Base-by-base conservation (phyloP, 768 basidiomycete species). In the Suillus ampliporus region DNA sequence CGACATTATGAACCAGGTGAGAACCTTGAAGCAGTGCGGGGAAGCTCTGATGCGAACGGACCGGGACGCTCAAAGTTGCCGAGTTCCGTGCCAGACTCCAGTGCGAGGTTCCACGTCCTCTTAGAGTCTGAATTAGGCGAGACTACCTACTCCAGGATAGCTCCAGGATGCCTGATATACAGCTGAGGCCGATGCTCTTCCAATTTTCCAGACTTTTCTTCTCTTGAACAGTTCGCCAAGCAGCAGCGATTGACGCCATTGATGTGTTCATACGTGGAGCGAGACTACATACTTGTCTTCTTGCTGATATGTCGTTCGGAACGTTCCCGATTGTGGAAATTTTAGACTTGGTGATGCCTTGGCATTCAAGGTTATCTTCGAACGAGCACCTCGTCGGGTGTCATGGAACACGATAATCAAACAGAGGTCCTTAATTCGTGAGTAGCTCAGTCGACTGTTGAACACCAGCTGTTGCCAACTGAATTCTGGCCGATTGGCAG, bases 1-100 rank as follows among this genome's bases (percentile, higher is more conserved):
- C 21, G 64, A 66, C 73, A 74, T 74, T 64, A 17, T 56, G 26
- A 9, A 56, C 11, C 19, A 10, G 53, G 38, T 26, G 23, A 56
- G 17, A 56, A n/a, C 43, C 19, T 44, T n/a, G 17, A 19, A 9
- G n/a, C n/a, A n/a, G 23, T 56, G 37, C 23, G 53, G 17, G 23
- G 54, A 37, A 19, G 37, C 15, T 35, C 34, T 11, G 52, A 38
- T 9, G 37, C 23, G 17, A 10, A 26, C 37, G 37, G 21, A n/a
- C 53, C 23, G 53, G 37, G 35, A 23, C 9, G 8, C 13, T 31
- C 9, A 19, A 34, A 26, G 15, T 38, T 19, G 17, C 54, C 38
- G 53, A 38, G 31, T 51, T 31, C 50, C 48, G 48, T 6, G 13
- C 21, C 46, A n/a, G n/a, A n/a, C n/a, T n/a, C n/a, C n/a, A n/a